These are phyloP conservation scores for Erythrobasidium hasegawianum DNA, from an alignment of 1,284 basidiomycete genomes.

Conservation along the genomic window DNA sequence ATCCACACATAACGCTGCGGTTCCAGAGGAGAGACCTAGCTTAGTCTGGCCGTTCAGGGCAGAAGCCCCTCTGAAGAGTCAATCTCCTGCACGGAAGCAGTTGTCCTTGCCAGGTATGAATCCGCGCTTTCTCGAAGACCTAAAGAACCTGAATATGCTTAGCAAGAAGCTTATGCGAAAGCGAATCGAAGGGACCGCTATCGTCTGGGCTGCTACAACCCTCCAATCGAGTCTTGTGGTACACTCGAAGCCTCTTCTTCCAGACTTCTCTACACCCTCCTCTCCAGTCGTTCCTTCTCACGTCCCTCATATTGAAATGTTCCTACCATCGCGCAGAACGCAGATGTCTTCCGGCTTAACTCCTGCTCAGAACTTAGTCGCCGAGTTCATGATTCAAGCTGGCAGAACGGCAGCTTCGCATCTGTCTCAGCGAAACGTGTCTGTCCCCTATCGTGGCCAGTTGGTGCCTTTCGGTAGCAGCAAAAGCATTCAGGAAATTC, in stretches of 20 bases:
- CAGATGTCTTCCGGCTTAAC: neutral
- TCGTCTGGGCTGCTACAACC: neutral
- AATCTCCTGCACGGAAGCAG: neutral
- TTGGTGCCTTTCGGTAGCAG: slow-evolving; percentile 47
- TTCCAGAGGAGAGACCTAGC: neutral
- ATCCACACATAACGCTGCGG: slow-evolving; percentile 10
- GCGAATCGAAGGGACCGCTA: neutral
- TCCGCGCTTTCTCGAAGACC: neutral
- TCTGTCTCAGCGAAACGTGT: slow-evolving; percentile 61
- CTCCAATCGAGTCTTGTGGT: neutral
- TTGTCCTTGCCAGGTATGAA: too few relatives aligned
- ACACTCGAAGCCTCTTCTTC: neutral
- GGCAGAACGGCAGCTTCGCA: slow-evolving; percentile 72
- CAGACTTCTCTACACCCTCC: neutral
- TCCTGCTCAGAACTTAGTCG: slow-evolving; percentile 5
- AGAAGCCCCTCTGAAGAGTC: neutral
- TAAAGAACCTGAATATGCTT: neutral
- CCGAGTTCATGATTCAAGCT: slow-evolving; percentile 80
- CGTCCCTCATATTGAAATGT: neutral
- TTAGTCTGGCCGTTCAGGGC: neutral
- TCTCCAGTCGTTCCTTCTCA: neutral
- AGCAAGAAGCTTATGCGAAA: neutral
- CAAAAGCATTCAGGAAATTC: slow-evolving; percentile 43
- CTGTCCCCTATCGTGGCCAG: slow-evolving; percentile 63
- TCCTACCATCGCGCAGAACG: neutral